These are phyloP conservation scores for Candida vartiovaarae DNA, from an alignment of 805 yeast genomes.

Conservation along the genomic window DNA sequence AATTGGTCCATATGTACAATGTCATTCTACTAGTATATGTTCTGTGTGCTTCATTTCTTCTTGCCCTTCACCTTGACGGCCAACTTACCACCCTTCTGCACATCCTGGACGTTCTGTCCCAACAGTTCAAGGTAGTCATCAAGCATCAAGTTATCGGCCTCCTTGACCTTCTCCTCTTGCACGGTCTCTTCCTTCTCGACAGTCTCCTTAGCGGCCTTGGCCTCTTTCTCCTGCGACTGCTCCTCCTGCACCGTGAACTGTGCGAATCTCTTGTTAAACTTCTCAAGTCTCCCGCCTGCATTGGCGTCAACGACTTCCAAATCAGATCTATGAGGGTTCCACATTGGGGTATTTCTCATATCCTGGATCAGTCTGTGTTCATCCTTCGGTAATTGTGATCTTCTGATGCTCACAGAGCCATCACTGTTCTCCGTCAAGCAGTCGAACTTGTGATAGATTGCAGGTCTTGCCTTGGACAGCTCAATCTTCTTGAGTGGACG, in stretches of 20 bases:
- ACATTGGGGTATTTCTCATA: conserved; percentile 76
- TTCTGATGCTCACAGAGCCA: conserved; percentile 81
- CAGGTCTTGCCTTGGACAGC: conserved; percentile 87
- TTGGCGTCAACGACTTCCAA: conserved; percentile 68
- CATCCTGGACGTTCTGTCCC: conserved; percentile 49
- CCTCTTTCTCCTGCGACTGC: conserved; percentile 1
- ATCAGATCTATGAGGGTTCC: conserved; percentile 86
- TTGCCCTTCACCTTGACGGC: conserved; percentile 39
- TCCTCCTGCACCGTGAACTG: conserved; percentile 37
- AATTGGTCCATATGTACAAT: no score
- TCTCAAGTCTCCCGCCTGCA: conserved; percentile 74
- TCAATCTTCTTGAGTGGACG: conserved; percentile 65
- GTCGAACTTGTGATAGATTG: conserved; percentile 86
- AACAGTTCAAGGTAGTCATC: conserved; percentile 55
- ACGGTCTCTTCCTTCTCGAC: conserved; percentile 1
- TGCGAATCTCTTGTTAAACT: conserved; percentile 62
- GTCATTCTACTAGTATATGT: no score
- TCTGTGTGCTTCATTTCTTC: conserved; percentile 23
- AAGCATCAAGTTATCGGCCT: conserved; percentile 15
- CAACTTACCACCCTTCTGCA: conserved; percentile 49
- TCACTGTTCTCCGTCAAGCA: conserved; percentile 87
- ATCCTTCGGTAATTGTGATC: conserved; percentile 81
- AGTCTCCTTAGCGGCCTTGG: conserved; percentile 13
- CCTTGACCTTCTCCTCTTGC: conserved; percentile 1
- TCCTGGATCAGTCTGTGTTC: conserved; percentile 83